Percentiles rank a stretch among this genome's conserved stretches.
phyloP scores from a whole-genome alignment of 139 green algal species.

The Raphidocelis subcapitata region DNA sequence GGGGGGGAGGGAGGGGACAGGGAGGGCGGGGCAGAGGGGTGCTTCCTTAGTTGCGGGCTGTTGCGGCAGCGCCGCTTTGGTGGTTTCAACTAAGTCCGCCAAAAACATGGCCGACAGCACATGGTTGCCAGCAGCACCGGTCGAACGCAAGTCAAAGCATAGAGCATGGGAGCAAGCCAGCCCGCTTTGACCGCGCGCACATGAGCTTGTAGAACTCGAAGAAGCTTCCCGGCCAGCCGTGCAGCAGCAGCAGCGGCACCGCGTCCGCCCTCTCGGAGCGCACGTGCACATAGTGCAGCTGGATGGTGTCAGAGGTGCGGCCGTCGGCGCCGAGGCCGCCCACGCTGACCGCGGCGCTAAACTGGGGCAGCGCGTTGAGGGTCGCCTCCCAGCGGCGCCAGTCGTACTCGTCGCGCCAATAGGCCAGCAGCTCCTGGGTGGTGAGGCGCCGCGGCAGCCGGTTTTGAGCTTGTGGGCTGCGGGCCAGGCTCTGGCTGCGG shows the following conservation, averaged over 20 bases:
- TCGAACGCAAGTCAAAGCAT: too few species aligned
- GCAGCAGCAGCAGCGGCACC: conserved; percentile 24
- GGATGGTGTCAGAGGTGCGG: not conserved
- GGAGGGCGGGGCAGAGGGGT: too few species aligned
- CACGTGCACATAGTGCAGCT: conserved; percentile 28
- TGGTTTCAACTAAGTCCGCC: not conserved
- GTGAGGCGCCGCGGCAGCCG: not conserved
- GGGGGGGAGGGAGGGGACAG: too few species aligned
- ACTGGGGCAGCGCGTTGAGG: conserved; percentile 26
- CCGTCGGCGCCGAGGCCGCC: too few species aligned
- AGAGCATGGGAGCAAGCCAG: too few species aligned
- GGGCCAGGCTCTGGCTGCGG: not conserved
- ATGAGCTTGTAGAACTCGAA: conserved; percentile 31
- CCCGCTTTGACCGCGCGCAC: not conserved
- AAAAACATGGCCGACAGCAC: too few species aligned
- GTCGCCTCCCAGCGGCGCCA: conserved; percentile 13
- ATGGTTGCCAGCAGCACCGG: too few species aligned
- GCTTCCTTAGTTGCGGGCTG: not conserved
- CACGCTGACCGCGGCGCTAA: not conserved
- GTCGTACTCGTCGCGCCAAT: conserved; percentile 16
- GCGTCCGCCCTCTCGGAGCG: not conserved
- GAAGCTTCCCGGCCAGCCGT: conserved; percentile 15
- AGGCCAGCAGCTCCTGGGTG: conserved; percentile 8
- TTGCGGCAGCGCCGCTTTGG: not conserved
- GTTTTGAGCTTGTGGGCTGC: not conserved